phyloP scores from a whole-genome alignment of 1,139 yeast genomes.

The Komagataea norvegica region DNA sequence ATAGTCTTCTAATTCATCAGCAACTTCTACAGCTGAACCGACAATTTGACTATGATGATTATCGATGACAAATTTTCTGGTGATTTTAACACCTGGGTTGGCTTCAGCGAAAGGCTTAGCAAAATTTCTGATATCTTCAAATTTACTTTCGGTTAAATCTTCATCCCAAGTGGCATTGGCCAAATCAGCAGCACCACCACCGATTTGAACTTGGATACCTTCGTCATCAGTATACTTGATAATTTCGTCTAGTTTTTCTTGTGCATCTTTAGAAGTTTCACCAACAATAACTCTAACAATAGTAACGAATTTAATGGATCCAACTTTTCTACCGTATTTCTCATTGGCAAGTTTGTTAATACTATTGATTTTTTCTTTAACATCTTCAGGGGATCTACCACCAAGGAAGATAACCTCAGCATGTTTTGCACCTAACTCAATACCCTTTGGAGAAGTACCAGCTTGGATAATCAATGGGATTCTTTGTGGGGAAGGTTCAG shows the following conservation, averaged over 20 bases:
- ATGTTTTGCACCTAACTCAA: slow-evolving; percentile 40
- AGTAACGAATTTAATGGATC: slow-evolving; percentile 32
- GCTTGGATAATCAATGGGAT: slow-evolving; percentile 43
- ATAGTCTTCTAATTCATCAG: slow-evolving; percentile 32
- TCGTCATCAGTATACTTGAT: slow-evolving; percentile 34
- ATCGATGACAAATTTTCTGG: slow-evolving; percentile 9
- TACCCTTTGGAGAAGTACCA: slow-evolving; percentile 41
- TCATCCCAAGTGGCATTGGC: slow-evolving; percentile 28
- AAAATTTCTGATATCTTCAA: slow-evolving; percentile 26
- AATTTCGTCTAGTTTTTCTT: slow-evolving; percentile 28
- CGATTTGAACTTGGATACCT: slow-evolving; percentile 37
- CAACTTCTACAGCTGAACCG: slow-evolving; percentile 29
- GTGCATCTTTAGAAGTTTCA: slow-evolving; percentile 32
- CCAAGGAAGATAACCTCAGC: slow-evolving; percentile 41
- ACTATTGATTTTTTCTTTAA: slow-evolving; percentile 30
- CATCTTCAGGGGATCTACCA: slow-evolving; percentile 29
- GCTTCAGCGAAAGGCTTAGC: slow-evolving; percentile 13
- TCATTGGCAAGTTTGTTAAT: slow-evolving; percentile 30
- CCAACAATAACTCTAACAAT: slow-evolving; percentile 31
- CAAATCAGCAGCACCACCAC: slow-evolving; percentile 30
- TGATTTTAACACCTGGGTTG: slow-evolving; percentile 15
- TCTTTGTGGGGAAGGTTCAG: slow-evolving; percentile 40
- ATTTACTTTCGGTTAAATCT: slow-evolving; percentile 23
- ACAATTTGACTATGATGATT: slow-evolving; percentile 5
- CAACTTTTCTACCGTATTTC: slow-evolving; percentile 31